Evolutionary conservation across 192 early-diverging fungal species (phyloP).

Genomic region (Umbelopsis sp.): DNA sequence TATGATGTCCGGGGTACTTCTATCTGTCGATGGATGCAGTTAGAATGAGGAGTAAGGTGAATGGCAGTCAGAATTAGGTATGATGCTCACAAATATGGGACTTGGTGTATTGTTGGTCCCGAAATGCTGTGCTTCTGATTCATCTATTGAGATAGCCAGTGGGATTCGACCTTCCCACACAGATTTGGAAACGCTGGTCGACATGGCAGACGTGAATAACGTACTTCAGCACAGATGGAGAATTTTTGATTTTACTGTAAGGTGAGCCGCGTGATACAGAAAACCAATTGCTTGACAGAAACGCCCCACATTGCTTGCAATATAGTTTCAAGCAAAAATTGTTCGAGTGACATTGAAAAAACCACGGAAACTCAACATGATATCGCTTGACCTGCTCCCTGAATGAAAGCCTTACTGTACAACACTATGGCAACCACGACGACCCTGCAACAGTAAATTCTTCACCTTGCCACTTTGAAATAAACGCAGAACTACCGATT

Average conservation of each 20-base stretch:
- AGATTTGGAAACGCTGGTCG: slow-evolving; percentile 22
- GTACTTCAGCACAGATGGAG: not conserved
- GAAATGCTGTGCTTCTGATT: slow-evolving; percentile 22
- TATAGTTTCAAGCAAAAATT: too few species aligned
- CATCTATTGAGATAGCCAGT: slow-evolving; percentile 21
- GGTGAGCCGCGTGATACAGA: not conserved
- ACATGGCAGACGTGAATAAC: not conserved
- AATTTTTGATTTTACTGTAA: not conserved
- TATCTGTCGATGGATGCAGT: slow-evolving; percentile 31
- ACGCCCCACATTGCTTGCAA: too few species aligned
- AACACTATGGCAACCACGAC: too few species aligned
- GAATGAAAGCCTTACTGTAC: too few species aligned
- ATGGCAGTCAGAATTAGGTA: not conserved
- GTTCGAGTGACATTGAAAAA: too few species aligned
- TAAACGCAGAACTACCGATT: too few species aligned
- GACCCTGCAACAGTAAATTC: too few species aligned
- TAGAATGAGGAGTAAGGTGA: not conserved
- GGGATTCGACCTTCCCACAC: slow-evolving; percentile 40
- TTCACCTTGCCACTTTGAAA: too few species aligned
- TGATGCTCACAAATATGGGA: slow-evolving; percentile 40
- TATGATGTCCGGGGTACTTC: slow-evolving; percentile 62
- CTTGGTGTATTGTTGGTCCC: slow-evolving; percentile 22
- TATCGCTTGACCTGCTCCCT: too few species aligned
- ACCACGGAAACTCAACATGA: too few species aligned
- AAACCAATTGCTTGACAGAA: too few species aligned